A percentile compares a stretch with the other conserved stretches of the same genome.
Evolutionary conservation across 1,284 basidiomycete genomes (phyloP).

Genomic region (Ceratobasidium sp.): DNA sequence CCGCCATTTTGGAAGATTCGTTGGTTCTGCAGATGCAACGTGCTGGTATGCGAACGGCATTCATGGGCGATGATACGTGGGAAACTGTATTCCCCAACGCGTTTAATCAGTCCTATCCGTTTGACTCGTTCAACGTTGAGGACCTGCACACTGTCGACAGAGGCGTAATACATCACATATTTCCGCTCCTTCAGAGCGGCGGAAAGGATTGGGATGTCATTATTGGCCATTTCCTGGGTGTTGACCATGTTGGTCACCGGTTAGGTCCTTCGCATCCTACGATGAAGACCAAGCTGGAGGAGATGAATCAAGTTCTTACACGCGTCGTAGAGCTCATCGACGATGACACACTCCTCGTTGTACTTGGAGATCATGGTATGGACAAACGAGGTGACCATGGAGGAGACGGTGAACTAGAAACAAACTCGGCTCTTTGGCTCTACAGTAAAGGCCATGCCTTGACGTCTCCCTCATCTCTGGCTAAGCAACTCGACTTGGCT

Average conservation of each 20-base stretch:
- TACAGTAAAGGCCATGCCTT: constrained; percentile 80
- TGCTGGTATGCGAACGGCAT: constrained; percentile 75
- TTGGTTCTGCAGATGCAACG: constrained; percentile 70
- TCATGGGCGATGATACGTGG: constrained; percentile 99
- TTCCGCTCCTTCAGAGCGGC: constrained; percentile 74
- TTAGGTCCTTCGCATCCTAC: constrained; percentile 89
- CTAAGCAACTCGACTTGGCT: constrained; percentile 25
- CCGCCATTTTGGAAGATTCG: constrained; percentile 89
- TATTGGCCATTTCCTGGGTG: constrained; percentile 95
- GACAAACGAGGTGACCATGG: constrained; percentile 95
- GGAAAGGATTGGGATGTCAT: constrained; percentile 81
- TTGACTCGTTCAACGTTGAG: constrained; percentile 98
- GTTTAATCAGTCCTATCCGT: constrained; percentile 86
- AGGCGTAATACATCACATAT: constrained; percentile 87
- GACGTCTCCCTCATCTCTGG: constrained; percentile 54
- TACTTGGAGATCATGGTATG: constrained; percentile 99
- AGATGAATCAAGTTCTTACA: constrained; percentile 87
- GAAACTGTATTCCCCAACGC: constrained; percentile 84
- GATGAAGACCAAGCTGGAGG: constrained; percentile 86
- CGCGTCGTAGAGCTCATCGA: constrained; percentile 75
- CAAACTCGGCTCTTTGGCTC: constrained; percentile 89
- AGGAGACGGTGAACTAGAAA: constrained; percentile 89
- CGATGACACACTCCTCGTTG: constrained; percentile 88
- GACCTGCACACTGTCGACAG: constrained; percentile 96
- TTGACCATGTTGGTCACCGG: constrained; percentile 96